Base-by-base conservation (phyloP, 768 basidiomycete genomes). In the Chiua virens region DNA sequence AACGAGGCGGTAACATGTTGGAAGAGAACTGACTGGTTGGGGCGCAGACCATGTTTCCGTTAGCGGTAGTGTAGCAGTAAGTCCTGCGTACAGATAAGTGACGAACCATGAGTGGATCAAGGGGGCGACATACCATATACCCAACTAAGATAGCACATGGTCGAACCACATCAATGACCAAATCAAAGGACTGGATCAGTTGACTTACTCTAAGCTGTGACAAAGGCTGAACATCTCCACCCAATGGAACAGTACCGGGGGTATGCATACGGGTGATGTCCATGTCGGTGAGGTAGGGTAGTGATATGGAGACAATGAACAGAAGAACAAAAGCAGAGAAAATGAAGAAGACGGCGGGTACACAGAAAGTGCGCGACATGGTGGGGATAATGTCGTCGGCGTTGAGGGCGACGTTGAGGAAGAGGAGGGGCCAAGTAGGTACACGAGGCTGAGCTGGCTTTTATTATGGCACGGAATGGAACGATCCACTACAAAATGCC, bases 251-350 rank as follows among this genome's bases (percentile, higher is more conserved):
- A 36, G 72, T 17, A 52, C 71, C 38, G 21, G 60, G 70, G 48
- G 83, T 81, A 47, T 79, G 76, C 11, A 79, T 74, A 25, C 87
- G 82, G 14, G 78, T 75, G 60, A 91, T 74, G 67, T 89, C 88
- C 57, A 89, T 71, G 1, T 77, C 80, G 18, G 83, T 74, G 20
- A 91, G 73, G 69, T 72, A 83, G 1, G 89, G 89, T 4, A 89
- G 71, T 15, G 88, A 90, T 43, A 91, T 75, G 13, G 87, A 83
- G 28, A 82, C 79, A 55, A 90, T 70, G 63, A 89, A 73, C 57
- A 78, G 79, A 54, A 90, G 78, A 2, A 85, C 76, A 51, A 89
- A 78, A 23, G 89, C 87, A 39, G 66, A 70, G 59, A 80, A 72
- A 47, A 89, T 70, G 57, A 81, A 75, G 56, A 82, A 66, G 34